Base-by-base conservation (phyloP, 225 moss, liverwort and hornwort species). In the Sphagnum contortum region DNA sequence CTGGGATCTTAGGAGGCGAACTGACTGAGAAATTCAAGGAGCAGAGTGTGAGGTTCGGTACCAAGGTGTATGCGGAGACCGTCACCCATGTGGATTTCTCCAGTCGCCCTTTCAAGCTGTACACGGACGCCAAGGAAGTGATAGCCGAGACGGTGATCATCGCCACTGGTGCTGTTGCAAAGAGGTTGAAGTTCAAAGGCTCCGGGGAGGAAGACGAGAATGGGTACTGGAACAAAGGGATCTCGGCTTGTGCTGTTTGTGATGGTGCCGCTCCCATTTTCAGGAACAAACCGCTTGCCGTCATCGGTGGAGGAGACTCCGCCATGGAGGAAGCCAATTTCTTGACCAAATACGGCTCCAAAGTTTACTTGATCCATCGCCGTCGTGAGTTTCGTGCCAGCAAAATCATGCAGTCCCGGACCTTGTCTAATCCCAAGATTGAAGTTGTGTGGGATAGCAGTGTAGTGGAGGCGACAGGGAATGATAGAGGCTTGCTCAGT, bases 301-400 rank as follows among this genome's bases (percentile, higher is more conserved):
- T 98, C 49, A 91, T 98, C 2, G 96, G 96, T 0, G 96, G 96
- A 9, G 96, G 96, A 0, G 96, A 98, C 12, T 87, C 96, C n/a
- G 96, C 96, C 5, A 98, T 98, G 96, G 96, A 98, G 74, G 93
- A 93, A 78, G 87, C 92, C 6, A 91, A 83, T 50, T 98, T 98
- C 61, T 63, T 98, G 80, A 90, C 96, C 13, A 98, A 89, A 64
- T 98, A 89, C 61, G 96, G 73, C 14, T 87, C 96, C 9, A 90
- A 85, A 55, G 90, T 98, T 11, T 93, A 81, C 12, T 5, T 98
- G 57, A 93, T 98, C 62, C 96, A 98, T 5, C 75, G 96, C 61
- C 72, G 96, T 59, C 79, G 93, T 59, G 71, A 82, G 55, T 98
- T 98, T 53, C 75, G 96, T 44, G 96, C 96, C 10, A 98, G 96